These are phyloP conservation scores for Paradendryphiella salina DNA, from an alignment of 2,329 filamentous ascomycete species.

Conservation along the genomic window DNA sequence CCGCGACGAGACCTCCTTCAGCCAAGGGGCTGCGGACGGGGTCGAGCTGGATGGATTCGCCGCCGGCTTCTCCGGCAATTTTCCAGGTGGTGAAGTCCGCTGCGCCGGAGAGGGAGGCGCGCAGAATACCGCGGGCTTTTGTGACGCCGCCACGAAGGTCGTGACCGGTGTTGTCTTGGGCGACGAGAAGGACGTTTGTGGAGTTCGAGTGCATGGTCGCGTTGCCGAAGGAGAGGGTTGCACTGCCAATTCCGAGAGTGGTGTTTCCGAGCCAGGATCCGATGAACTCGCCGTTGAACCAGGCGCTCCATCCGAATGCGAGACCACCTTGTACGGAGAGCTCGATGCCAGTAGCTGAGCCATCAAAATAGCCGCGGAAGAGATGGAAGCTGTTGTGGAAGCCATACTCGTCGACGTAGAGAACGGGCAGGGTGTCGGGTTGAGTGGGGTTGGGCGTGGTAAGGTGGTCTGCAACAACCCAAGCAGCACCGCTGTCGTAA, in stretches of 20 bases:
- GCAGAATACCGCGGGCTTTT: slow-evolving; percentile 57
- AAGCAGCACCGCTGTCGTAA: slow-evolving; percentile 52
- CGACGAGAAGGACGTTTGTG: slow-evolving; percentile 57
- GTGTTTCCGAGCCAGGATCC: slow-evolving; percentile 60
- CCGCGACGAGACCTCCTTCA: slow-evolving; percentile 62
- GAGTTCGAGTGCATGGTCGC: slow-evolving; percentile 48
- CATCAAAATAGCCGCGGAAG: slow-evolving; percentile 49
- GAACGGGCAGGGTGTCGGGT: slow-evolving; percentile 46
- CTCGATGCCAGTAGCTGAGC: slow-evolving; percentile 49
- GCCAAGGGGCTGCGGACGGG: slow-evolving; percentile 60
- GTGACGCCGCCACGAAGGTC: slow-evolving; percentile 57
- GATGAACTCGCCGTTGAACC: slow-evolving; percentile 61
- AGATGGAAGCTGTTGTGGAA: slow-evolving; percentile 50
- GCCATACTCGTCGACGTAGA: slow-evolving; percentile 50
- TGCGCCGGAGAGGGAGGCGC: slow-evolving; percentile 54
- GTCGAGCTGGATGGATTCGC: slow-evolving; percentile 55
- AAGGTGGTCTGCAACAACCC: slow-evolving; percentile 48
- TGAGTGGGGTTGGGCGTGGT: slow-evolving; percentile 46
- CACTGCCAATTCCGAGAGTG: slow-evolving; percentile 41
- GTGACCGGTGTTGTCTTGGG: slow-evolving; percentile 65
- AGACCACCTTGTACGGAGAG: slow-evolving; percentile 59
- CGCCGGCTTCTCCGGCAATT: slow-evolving; percentile 61
- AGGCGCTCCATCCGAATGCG: slow-evolving; percentile 62
- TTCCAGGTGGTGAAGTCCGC: slow-evolving; percentile 58
- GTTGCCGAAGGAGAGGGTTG: slow-evolving; percentile 57